phyloP scores from a whole-genome alignment of 2,329 filamentous ascomycete species.

The Aspergillus sp. region DNA sequence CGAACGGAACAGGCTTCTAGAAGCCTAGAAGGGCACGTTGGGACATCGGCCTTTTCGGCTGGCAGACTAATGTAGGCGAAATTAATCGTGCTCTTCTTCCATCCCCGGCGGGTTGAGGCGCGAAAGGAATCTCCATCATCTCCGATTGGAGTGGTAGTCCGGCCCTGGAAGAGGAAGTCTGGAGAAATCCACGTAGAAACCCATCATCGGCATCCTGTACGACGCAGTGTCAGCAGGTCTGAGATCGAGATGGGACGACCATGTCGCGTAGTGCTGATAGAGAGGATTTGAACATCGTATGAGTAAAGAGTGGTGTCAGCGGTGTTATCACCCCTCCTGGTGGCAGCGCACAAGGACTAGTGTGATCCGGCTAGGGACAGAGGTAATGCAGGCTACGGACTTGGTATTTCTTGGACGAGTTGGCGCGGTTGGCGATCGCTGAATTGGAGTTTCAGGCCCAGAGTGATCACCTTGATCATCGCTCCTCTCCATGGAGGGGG shows the following conservation, averaged over 20 bases:
- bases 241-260: constrained; percentile 14
- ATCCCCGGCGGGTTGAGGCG: neutral
- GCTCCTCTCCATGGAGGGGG: neutral
- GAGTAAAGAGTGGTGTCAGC: neutral
- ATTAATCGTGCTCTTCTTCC: constrained; percentile 1
- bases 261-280: constrained; percentile 18
- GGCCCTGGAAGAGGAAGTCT: neutral
- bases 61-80: neutral
- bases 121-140: too few species aligned
- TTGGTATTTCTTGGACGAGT: constrained; percentile 10
- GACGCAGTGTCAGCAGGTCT: constrained; percentile 2
- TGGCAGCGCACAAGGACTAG: neutral
- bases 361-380: neutral
- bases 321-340: constrained; percentile 4
- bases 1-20: constrained; percentile 12
- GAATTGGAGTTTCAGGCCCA: constrained; percentile 11
- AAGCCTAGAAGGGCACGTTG: neutral
- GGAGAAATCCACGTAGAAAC: too few species aligned
- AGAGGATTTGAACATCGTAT: constrained; percentile 3
- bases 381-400: constrained; percentile 5
- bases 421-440: constrained; percentile 13
- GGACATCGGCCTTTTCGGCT: neutral
- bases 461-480: constrained; percentile 8
- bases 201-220: neutral
- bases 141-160: constrained; percentile 1